Conservation (phyloP, 805 yeast genomes). For the Lachancea meyersii region DNA sequence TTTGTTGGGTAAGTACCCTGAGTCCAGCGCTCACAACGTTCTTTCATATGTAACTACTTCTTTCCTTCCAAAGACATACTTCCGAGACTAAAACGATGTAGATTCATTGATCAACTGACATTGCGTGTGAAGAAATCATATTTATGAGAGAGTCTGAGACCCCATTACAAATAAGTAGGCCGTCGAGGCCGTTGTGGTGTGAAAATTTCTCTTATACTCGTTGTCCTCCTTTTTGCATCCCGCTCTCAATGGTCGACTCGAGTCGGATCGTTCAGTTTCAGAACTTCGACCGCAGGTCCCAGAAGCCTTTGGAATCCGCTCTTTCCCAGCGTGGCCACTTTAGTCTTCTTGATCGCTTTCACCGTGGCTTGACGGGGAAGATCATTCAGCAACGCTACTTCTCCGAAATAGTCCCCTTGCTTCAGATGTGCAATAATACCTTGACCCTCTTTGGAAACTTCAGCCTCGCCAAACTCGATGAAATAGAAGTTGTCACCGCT, state of each 20-base stretch:
- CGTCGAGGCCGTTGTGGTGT: too few species aligned
- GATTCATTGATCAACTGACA: neutral
- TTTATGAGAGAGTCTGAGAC: too few species aligned
- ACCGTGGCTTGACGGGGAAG: slow-evolving; percentile 93
- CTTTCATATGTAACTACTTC: too few species aligned
- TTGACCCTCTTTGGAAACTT: slow-evolving; percentile 53
- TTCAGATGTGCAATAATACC: slow-evolving; percentile 56
- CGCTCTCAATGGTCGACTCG: slow-evolving; percentile 9
- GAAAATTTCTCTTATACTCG: too few species aligned
- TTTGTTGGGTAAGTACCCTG: too few species aligned
- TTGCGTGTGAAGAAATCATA: too few species aligned
- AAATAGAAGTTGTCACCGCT: slow-evolving; percentile 68
- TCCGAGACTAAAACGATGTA: neutral
- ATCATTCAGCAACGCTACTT: slow-evolving; percentile 86
- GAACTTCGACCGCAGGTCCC: slow-evolving; percentile 89
- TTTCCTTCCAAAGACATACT: neutral
- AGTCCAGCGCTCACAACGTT: too few species aligned
- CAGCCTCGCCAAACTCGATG: slow-evolving; percentile 77
- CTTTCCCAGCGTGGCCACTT: slow-evolving; percentile 88
- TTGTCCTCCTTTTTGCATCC: too few species aligned
- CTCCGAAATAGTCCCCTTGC: slow-evolving; percentile 94
- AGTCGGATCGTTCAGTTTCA: slow-evolving; percentile 83
- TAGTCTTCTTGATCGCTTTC: slow-evolving; percentile 63
- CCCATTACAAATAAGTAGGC: too few species aligned
- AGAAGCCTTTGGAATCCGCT: slow-evolving; percentile 88